phyloP scores from a whole-genome alignment of 1,284 basidiomycete species.

The Neolentinus lepideus region DNA sequence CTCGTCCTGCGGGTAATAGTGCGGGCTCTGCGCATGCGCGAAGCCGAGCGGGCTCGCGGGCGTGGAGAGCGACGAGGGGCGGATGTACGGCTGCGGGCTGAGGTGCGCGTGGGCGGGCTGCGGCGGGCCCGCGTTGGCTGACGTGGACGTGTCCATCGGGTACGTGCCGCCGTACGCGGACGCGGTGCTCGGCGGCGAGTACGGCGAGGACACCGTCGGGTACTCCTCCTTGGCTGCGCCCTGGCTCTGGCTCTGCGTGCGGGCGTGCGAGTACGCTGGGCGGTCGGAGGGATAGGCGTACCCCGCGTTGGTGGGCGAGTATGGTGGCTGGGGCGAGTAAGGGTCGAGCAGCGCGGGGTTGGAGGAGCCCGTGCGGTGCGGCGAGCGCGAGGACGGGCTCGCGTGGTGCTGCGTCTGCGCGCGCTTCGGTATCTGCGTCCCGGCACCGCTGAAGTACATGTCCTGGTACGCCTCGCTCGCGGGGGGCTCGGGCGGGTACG shows the following conservation, averaged over 20 bases:
- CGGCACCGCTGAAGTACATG: constrained; percentile 52
- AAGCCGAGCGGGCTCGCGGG: constrained; percentile 67
- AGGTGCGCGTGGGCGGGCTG: constrained; percentile 37
- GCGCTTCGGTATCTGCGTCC: constrained; percentile 45
- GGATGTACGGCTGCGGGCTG: constrained; percentile 34
- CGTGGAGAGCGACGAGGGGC: constrained; percentile 47
- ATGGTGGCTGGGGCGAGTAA: constrained; percentile 59
- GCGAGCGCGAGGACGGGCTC: constrained; percentile 46
- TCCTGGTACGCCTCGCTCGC: constrained; percentile 49
- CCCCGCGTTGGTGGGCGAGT: constrained; percentile 46
- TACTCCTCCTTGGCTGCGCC: constrained; percentile 42
- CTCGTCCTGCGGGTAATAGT: constrained; percentile 53
- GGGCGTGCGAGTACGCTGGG: constrained; percentile 46
- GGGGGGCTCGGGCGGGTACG: constrained; percentile 22
- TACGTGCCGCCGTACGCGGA: constrained; percentile 30
- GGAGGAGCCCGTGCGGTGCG: constrained; percentile 43
- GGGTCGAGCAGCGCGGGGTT: constrained; percentile 50
- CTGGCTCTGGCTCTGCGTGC: constrained; percentile 39
- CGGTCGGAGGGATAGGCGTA: constrained; percentile 35
- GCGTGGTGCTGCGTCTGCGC: constrained; percentile 46
- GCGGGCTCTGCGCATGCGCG: constrained; percentile 41
- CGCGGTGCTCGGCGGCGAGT: constrained; percentile 39
- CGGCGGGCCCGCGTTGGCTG: constrained; percentile 36
- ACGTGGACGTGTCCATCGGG: constrained; percentile 49
- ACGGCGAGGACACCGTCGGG: constrained; percentile 40